Evolutionary conservation across 1,139 yeast species (phyloP), one percentile per base, ranked within the genome.

Genomic region (Dujonia santamariae): DNA sequence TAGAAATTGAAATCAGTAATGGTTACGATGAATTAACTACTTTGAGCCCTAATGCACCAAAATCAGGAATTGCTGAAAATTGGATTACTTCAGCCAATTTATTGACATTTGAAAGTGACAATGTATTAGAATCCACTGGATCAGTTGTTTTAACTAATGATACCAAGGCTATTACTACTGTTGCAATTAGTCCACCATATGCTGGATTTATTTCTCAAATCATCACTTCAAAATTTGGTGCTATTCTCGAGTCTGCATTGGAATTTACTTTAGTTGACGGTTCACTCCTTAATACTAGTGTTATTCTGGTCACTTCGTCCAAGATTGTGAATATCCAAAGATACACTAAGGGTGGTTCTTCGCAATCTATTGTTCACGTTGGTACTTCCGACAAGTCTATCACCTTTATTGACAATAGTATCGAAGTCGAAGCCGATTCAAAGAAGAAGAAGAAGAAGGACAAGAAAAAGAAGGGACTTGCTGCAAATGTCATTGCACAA

Each of bases 71-170:
- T 32, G 85, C 81, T 1, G 61, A 69, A 23, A 75, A 82, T 55
- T 85, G 95, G 95, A 71, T 83, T 32, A 63, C 82, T 17, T 66
- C 81, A 24, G 88, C 82, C n/a, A 79, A 75, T 45, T 51, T 85
- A 28, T 61, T 80, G 35, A 63, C 78, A 4, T 85, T 85, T 80
- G 80, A 80, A 53, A 65, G 66, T 38, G 47, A 51, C 1, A 43
- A 57, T 3, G 65, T 78, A 20, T 57, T 50, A 7, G 50, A 48
- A 18, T 56, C 70, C 13, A 40, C 49, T 13, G 84, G 83, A 35
- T 51, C 51, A n/a, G 43, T 73, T 2, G 30, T 55, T 1, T 36
- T 45, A n/a, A 46, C 52, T n/a, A 29, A 21, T 13, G 49, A 42
- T 27, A 54, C 54, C 36, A 26, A 39, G 1, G 48, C 41, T 22